Conservation (phyloP, 371 early-diverging fungal genomes). For the Caulochytrium protostelioides region DNA sequence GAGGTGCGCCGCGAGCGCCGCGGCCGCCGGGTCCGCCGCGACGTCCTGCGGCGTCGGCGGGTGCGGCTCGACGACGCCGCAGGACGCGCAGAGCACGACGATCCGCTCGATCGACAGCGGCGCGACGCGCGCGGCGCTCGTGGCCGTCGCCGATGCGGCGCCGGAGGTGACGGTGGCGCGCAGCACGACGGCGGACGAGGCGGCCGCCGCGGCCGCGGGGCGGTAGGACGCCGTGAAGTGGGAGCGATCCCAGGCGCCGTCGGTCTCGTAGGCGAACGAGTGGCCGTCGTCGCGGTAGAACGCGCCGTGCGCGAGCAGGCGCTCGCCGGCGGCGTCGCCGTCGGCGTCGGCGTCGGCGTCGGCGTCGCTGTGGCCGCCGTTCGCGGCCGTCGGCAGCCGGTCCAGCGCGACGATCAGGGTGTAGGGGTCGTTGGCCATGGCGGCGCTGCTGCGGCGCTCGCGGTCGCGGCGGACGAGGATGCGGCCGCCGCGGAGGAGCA, state of each 20-base stretch:
- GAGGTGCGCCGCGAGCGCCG: too few species aligned
- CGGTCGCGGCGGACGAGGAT: conserved; percentile 73
- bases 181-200: conserved; percentile 12
- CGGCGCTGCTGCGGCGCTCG: conserved; percentile 52
- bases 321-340: not conserved
- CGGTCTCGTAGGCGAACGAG: conserved; percentile 37
- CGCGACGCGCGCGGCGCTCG: conserved; percentile 9
- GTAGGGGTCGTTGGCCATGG: conserved; percentile 69
- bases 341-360: not conserved
- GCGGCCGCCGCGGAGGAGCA: conserved; percentile 62
- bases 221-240: conserved; percentile 18
- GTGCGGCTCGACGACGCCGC: too few species aligned
- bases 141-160: conserved; percentile 4
- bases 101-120: conserved; percentile 21
- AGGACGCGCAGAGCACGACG: conserved; percentile 12
- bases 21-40: too few species aligned
- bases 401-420: conserved; percentile 66
- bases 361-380: too few species aligned
- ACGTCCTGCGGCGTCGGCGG: too few species aligned
- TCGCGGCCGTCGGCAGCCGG: not conserved
- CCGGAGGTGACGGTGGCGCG: too few species aligned
- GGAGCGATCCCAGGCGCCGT: conserved; percentile 34
- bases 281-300: conserved; percentile 85
- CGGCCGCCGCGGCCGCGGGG: conserved; percentile 9
- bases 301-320: conserved; percentile 27